Base-by-base conservation (phyloP, 768 basidiomycete species). In the Brasilioporus rufonigricans region DNA sequence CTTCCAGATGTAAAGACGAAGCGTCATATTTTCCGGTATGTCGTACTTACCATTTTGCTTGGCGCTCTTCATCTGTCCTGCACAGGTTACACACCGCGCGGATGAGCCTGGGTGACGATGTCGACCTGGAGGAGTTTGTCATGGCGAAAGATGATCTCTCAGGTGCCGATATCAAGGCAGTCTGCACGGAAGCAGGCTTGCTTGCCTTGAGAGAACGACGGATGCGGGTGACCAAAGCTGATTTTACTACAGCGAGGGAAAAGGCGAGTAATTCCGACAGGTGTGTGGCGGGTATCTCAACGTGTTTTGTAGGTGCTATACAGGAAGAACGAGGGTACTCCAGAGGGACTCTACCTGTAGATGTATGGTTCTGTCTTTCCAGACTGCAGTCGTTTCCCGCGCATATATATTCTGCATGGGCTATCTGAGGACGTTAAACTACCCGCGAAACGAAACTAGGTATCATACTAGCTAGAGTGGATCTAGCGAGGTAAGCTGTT, bases 1-100 rank as follows among this genome's bases (percentile, higher is more conserved):
- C 74, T 98, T 31, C 97, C 97, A 14, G 97, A 99, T 65, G 85
- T 96, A 59, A 99, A 99, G 80, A 98, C 97, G 48, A 99, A 99
- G 71, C 89, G 96, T 14, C 95, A 97, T 71, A 99, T 99, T 70
- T 98, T 99, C 87, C 82, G 86, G 89, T 89, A 59, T 50, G 77
- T 63, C 31, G 27, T 33, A 35, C 32, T 29, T 44, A 32, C 26
- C 24, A 5, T 48, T 19, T 19, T 38, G 2, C 21, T 48, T 24
- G 32, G 36, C 35, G 24, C 48, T 31, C 21, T 49, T 65, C 27
- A 67, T 45, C 48, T 19, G 38, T 36, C 18, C 18, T 16, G 36
- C 27, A 48, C 53, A 90, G 90, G 64, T 73, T 98, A 62, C 95
- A 97, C 71, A 98, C 97, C 5, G 86, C 91, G 29, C 87, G 96